A percentile compares a stretch with the other conserved stretches of the same genome.
phyloP scores from a whole-genome alignment of 1,284 basidiomycete genomes.

The Thelephora terrestris region DNA sequence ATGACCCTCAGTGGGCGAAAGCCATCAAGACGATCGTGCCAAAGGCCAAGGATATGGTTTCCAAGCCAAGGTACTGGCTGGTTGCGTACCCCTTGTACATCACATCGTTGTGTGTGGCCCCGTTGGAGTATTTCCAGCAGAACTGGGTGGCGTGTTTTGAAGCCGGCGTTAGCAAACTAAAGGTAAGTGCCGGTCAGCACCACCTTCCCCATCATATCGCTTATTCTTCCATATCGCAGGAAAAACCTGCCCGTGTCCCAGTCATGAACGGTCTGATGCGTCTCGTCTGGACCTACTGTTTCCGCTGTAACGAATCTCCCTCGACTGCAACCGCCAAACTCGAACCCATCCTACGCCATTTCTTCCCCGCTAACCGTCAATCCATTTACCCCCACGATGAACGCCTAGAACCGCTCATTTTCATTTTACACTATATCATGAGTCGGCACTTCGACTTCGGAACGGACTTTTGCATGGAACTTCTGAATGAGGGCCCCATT shows the following conservation, averaged over 20 bases:
- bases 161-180: constrained; percentile 62
- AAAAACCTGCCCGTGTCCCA: constrained; percentile 63
- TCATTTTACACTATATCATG: constrained; percentile 76
- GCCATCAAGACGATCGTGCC: constrained; percentile 82
- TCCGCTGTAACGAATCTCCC: constrained; percentile 80
- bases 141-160: constrained; percentile 75
- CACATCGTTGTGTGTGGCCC: constrained; percentile 79
- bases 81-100: constrained; percentile 83
- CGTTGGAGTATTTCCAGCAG: constrained; percentile 76
- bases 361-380: constrained; percentile 69
- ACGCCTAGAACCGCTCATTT: constrained; percentile 67
- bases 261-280: constrained; percentile 81
- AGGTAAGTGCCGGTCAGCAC: constrained; percentile 38
- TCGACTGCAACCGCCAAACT: constrained; percentile 74
- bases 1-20: constrained; percentile 90
- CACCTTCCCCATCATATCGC: not conserved
- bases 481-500: constrained; percentile 59
- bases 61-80: constrained; percentile 87
- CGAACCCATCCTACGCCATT: constrained; percentile 67
- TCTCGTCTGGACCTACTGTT: constrained; percentile 89
- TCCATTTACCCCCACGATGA: constrained; percentile 65
- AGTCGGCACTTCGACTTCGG: constrained; percentile 85
- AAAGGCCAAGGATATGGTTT: constrained; percentile 79
- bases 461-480: constrained; percentile 69
- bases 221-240: constrained; percentile 36